phyloP scores from a whole-genome alignment of 306 rosid species.

The Abrus precatorius region DNA sequence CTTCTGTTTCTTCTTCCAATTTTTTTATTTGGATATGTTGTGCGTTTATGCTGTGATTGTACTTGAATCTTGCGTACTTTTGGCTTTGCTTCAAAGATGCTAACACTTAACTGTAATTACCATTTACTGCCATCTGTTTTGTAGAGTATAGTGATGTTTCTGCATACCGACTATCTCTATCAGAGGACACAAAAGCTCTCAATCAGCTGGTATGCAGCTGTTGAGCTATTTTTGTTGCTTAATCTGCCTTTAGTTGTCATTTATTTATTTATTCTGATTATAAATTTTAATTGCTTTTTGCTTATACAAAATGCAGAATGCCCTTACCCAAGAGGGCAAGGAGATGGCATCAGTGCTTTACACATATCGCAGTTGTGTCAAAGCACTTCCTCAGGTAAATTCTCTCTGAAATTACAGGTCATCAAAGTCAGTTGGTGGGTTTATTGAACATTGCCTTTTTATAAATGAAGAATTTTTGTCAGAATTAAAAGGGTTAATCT shows the following conservation, averaged over 20 bases:
- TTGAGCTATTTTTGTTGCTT: slow-evolving; percentile 32
- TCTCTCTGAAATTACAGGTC: slow-evolving; percentile 34
- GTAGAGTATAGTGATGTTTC: slow-evolving; percentile 92
- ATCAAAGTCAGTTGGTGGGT: slow-evolving; percentile 27
- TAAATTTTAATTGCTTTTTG: slow-evolving; percentile 30
- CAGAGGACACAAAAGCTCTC: slow-evolving; percentile 99
- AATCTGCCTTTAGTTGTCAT: not conserved
- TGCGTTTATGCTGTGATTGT: slow-evolving; percentile 26
- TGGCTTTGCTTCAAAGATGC: slow-evolving; percentile 26
- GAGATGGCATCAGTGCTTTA: slow-evolving; percentile 96
- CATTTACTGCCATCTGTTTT: slow-evolving; percentile 31
- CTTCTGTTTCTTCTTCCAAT: slow-evolving; percentile 6
- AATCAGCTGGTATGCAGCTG: slow-evolving; percentile 82
- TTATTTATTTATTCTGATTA: not conserved
- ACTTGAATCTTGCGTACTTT: slow-evolving; percentile 9
- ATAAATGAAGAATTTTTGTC: slow-evolving; percentile 15
- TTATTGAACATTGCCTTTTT: not conserved
- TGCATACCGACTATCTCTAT: slow-evolving; percentile 87
- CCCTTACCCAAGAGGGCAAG: slow-evolving; percentile 91
- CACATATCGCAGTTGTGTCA: slow-evolving; percentile 96
- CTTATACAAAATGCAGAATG: slow-evolving; percentile 65
- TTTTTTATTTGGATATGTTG: slow-evolving; percentile 6
- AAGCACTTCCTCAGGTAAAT: slow-evolving; percentile 97
- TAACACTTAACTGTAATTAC: slow-evolving; percentile 1
- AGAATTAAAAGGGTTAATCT: slow-evolving; percentile 30